phyloP scores from a whole-genome alignment of 805 yeast species.

The Candida taoyuanica region DNA sequence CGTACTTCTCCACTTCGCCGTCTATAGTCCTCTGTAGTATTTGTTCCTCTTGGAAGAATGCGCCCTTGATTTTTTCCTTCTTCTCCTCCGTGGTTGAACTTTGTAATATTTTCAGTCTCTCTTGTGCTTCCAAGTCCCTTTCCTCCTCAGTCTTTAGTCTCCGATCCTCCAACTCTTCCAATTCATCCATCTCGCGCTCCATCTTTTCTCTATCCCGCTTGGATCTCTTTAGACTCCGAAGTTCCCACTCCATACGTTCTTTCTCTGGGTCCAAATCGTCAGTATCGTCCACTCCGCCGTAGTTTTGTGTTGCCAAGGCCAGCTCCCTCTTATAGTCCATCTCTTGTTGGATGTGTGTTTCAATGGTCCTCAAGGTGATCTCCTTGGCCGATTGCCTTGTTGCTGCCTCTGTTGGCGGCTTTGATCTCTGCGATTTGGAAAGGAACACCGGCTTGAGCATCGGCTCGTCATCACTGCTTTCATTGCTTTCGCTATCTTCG shows the following conservation, averaged over 20 bases:
- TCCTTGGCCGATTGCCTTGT: slow-evolving; percentile 23
- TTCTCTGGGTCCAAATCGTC: slow-evolving; percentile 52
- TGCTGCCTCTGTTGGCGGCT: slow-evolving; percentile 1
- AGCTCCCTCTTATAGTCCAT: slow-evolving; percentile 17
- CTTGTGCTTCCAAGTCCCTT: slow-evolving; percentile 14
- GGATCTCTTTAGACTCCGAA: slow-evolving; percentile 46
- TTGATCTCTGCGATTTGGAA: slow-evolving; percentile 13
- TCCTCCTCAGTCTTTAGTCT: slow-evolving; percentile 24
- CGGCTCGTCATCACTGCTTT: slow-evolving; percentile 10
- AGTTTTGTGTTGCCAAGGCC: slow-evolving; percentile 23
- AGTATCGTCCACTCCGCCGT: slow-evolving; percentile 47
- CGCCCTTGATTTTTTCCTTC: slow-evolving; percentile 13
- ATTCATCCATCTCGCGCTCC: slow-evolving; percentile 24
- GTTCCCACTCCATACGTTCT: slow-evolving; percentile 54
- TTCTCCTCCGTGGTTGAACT: slow-evolving; percentile 3
- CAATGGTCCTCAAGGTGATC: slow-evolving; percentile 24
- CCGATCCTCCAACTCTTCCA: slow-evolving; percentile 24
- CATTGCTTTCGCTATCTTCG: slow-evolving; percentile 11
- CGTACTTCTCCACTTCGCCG: slow-evolving; percentile 18
- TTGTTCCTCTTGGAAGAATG: slow-evolving; percentile 20
- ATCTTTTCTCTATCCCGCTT: slow-evolving; percentile 20
- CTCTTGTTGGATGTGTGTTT: slow-evolving; percentile 24
- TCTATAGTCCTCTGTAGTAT: slow-evolving; percentile 13
- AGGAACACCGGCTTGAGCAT: slow-evolving; percentile 26
- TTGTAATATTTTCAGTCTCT: slow-evolving; percentile 8